phyloP scores from a whole-genome alignment of 1,284 basidiomycete genomes.

The Ustilago tritici region DNA sequence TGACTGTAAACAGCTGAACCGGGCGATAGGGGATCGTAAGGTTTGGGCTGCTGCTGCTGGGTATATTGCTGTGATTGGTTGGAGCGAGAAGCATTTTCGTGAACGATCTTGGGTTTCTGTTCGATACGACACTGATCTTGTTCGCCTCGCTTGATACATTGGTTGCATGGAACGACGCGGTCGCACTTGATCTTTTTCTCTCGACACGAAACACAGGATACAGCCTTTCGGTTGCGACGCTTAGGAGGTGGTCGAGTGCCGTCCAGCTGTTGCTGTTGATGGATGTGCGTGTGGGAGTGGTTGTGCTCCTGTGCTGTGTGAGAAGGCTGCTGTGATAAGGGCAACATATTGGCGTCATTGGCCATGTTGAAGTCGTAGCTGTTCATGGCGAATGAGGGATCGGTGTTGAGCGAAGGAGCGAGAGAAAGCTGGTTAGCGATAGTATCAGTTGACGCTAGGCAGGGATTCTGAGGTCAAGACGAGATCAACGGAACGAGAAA shows the following conservation, averaged over 20 bases:
- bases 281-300: neutral
- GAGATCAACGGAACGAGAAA: constrained; percentile 1
- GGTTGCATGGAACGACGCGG: constrained; percentile 64
- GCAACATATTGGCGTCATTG: constrained; percentile 16
- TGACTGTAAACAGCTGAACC: constrained; percentile 38
- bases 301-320: neutral
- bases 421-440: neutral
- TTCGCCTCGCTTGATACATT: constrained; percentile 67
- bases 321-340: constrained; percentile 19
- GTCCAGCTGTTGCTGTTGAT: constrained; percentile 21
- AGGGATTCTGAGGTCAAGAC: neutral
- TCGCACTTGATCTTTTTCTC: constrained; percentile 68
- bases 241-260: constrained; percentile 49
- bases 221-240: constrained; percentile 62
- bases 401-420: neutral
- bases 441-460: neutral
- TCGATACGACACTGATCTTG: constrained; percentile 59
- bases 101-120: constrained; percentile 49
- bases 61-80: constrained; percentile 19
- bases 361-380: constrained; percentile 19
- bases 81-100: constrained; percentile 13
- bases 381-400: constrained; percentile 17
- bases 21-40: constrained; percentile 36
- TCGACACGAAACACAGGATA: constrained; percentile 61
- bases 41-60: constrained; percentile 11